Conservation (phyloP, 2,329 filamentous ascomycete genomes). For the Zasmidium citrigriseum region DNA sequence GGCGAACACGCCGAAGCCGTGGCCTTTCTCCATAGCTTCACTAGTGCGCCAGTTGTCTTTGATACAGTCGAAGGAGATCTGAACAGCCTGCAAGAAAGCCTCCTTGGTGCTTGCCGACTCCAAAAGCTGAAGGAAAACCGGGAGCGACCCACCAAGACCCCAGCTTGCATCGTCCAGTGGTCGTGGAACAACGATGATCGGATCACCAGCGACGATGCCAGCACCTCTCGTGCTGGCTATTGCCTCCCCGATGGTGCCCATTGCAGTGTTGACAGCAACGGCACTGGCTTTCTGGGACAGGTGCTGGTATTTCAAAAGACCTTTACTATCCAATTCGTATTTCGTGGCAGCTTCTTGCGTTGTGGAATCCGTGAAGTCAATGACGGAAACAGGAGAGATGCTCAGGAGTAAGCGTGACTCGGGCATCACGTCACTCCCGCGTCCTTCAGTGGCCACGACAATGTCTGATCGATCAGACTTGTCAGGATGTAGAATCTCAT, state of each 20-base stretch:
- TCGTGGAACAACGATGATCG: conserved; percentile 77
- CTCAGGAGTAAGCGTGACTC: conserved; percentile 82
- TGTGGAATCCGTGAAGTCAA: conserved; percentile 65
- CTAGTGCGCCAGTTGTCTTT: conserved; percentile 95
- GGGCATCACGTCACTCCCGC: conserved; percentile 77
- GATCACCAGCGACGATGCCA: conserved; percentile 78
- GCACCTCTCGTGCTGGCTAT: conserved; percentile 79
- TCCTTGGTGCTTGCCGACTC: conserved; percentile 72
- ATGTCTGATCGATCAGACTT: conserved; percentile 93
- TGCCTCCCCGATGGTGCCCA: conserved; percentile 85
- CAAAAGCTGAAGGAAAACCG: conserved; percentile 79
- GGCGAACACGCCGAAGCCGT: conserved; percentile 86
- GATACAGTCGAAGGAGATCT: conserved; percentile 83
- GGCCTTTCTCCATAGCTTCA: conserved; percentile 95
- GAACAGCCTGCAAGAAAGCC: conserved; percentile 72
- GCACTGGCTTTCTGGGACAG: conserved; percentile 73
- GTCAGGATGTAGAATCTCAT: conserved; percentile 85
- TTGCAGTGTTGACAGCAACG: conserved; percentile 83
- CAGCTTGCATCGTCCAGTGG: conserved; percentile 90
- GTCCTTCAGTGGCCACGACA: conserved; percentile 79
- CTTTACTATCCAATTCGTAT: conserved; percentile 52
- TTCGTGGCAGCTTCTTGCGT: conserved; percentile 6
- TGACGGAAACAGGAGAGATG: conserved; percentile 75
- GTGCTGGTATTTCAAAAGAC: conserved; percentile 54
- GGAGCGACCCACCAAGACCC: conserved; percentile 88